These are phyloP conservation scores for Fusarium sp. DNA, from an alignment of 2,329 filamentous ascomycete genomes.

Conservation along the genomic window DNA sequence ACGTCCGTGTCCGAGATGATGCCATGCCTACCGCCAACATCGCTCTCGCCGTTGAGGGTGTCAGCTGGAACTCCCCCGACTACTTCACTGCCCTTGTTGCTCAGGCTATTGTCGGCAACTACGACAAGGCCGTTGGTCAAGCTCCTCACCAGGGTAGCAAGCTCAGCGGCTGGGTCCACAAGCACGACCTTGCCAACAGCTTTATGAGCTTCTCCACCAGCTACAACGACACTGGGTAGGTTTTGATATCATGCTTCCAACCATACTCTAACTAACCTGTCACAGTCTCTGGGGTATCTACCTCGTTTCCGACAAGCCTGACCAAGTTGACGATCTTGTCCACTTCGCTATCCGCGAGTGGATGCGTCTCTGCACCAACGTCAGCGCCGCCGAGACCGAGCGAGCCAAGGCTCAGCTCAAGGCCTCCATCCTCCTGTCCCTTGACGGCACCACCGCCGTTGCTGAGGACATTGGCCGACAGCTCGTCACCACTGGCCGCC, in stretches of 20 bases:
- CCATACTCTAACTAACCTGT: slow-evolving; percentile 44
- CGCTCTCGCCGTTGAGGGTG: slow-evolving; percentile 97
- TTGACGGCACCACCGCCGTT: slow-evolving; percentile 96
- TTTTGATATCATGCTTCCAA: background rate
- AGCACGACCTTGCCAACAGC: slow-evolving; percentile 97
- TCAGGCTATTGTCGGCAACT: slow-evolving; percentile 99
- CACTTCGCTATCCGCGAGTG: slow-evolving; percentile 99
- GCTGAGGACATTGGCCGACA: slow-evolving; percentile 99
- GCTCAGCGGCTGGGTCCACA: slow-evolving; percentile 93
- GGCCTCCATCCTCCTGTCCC: slow-evolving; percentile 95
- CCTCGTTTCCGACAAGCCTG: slow-evolving; percentile 91
- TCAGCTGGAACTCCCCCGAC: slow-evolving; percentile 99
- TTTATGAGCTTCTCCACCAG: slow-evolving; percentile 99
- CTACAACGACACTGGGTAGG: slow-evolving; percentile 98
- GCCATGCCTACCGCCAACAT: slow-evolving; percentile 97
- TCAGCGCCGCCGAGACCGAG: slow-evolving; percentile 92
- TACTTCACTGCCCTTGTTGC: slow-evolving; percentile 99
- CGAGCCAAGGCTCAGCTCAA: slow-evolving; percentile 99
- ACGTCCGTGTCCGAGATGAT: slow-evolving; percentile 95
- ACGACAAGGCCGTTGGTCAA: slow-evolving; percentile 98
- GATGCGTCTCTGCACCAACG: slow-evolving; percentile 92
- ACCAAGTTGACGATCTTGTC: slow-evolving; percentile 91
- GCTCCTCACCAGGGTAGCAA: slow-evolving; percentile 98
- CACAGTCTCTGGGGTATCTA: slow-evolving; percentile 98
- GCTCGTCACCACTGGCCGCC: slow-evolving; percentile 95